A percentile compares a stretch with the other conserved stretches of the same genome.
Conservation (phyloP, 345 rosid species). For the Sapria himalayana region DNA sequence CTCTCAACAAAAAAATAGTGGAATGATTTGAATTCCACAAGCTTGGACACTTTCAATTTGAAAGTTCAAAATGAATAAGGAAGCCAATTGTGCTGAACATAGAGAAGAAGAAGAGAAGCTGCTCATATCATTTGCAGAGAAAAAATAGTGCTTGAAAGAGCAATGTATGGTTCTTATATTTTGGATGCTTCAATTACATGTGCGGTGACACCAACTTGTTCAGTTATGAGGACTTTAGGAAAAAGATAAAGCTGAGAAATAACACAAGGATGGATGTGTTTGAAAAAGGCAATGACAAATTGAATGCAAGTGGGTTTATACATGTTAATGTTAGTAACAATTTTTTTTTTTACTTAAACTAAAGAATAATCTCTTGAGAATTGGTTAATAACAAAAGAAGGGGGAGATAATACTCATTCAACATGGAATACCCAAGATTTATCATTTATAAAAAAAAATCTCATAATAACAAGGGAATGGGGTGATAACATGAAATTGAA, state of each 20-base stretch:
- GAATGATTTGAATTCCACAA: no score
- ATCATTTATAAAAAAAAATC: background rate
- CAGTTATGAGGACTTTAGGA: background rate
- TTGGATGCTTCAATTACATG: constrained; percentile 5
- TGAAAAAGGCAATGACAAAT: constrained; percentile 3
- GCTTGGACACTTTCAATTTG: no score
- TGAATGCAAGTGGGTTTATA: background rate
- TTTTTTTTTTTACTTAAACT: background rate
- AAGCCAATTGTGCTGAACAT: background rate
- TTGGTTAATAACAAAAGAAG: constrained; percentile 4
- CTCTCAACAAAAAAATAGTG: no score
- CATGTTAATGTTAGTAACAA: background rate
- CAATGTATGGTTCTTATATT: constrained; percentile 2
- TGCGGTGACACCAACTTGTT: background rate
- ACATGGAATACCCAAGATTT: background rate
- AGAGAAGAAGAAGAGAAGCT: constrained; percentile 4
- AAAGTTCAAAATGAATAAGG: no score
- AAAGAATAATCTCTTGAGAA: background rate
- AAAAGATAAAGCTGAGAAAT: no score
- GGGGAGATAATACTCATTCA: background rate
- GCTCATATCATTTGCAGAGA: constrained; percentile 1
- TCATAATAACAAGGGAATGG: no score
- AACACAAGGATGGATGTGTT: no score
- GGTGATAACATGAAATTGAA: constrained; percentile 2
- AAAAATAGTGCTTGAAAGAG: background rate